Evolutionary conservation across 352 stramenopile genomes (phyloP).

Genomic region (Globisporangium carolinianum): DNA sequence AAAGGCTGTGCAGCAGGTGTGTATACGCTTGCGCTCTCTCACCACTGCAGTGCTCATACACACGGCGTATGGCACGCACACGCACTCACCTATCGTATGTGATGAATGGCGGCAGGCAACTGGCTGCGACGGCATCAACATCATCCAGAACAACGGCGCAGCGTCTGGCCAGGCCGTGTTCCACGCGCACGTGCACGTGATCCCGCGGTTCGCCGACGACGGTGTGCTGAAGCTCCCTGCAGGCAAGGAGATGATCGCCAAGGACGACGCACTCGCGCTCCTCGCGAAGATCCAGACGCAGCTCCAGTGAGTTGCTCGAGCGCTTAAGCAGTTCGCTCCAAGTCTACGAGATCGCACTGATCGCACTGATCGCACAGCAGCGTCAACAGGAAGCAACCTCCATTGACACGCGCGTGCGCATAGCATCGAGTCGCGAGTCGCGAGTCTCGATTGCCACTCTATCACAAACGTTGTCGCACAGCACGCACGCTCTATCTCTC

Average conservation of each 20-base stretch:
- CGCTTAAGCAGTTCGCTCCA: too few species aligned
- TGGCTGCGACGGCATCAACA: slow-evolving; percentile 60
- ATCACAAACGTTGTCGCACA: too few species aligned
- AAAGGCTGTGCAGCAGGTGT: slow-evolving; percentile 60
- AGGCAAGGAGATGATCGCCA: slow-evolving; percentile 49
- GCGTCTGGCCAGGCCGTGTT: slow-evolving; percentile 67
- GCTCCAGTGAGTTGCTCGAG: slow-evolving; percentile 22
- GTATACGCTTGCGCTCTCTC: not conserved
- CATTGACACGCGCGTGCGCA: too few species aligned
- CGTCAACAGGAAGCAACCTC: too few species aligned
- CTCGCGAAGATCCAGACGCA: slow-evolving; percentile 74
- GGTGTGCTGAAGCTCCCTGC: slow-evolving; percentile 46
- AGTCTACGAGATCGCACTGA: not conserved
- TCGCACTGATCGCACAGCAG: not conserved
- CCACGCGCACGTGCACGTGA: slow-evolving; percentile 78
- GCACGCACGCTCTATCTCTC: too few species aligned
- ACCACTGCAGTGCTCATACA: too few species aligned
- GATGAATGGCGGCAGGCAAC: slow-evolving; percentile 26
- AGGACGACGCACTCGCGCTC: slow-evolving; percentile 50
- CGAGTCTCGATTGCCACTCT: too few species aligned
- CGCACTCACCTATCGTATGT: too few species aligned
- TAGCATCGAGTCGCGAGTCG: too few species aligned
- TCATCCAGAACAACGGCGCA: slow-evolving; percentile 78
- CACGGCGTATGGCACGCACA: too few species aligned
- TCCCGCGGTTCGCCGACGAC: slow-evolving; percentile 64